Evolutionary conservation across 352 stramenopile genomes (phyloP), one percentile per base, ranked within the genome.

Genomic region (Globisporangium apiculatum): DNA sequence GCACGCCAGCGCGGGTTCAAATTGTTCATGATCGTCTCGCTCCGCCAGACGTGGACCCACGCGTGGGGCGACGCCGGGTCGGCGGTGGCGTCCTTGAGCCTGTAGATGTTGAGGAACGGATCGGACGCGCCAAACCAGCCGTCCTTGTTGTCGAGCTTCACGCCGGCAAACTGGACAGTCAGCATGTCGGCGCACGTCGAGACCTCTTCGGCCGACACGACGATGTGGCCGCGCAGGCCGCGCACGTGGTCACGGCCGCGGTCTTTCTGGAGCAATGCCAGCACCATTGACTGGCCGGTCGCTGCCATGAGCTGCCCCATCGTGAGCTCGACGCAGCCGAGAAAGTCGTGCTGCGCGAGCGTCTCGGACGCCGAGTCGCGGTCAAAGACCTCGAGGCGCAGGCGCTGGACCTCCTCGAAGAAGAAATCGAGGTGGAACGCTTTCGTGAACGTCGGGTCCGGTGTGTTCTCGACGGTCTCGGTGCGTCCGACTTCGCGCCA

Each of bases 301-400:
- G 80, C 72, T 1, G 78, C 73, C 78, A 91, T 88, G 57, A 91
- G 66, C 57, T 91, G 78, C 1, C 78, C 80, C 74, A 91, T 83
- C 5, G 80, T 91, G 51, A 91, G 68, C 59, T 91, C 80, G 12
- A 88, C 76, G 53, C 80, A 91, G 9, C 80, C 80, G 3, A 91
- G 59, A 53, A 91, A 91, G 60, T 91, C 80, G 55, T 91, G 80
- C 9, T 66, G 66, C 4, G 64, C 72, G 14, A 91, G 66, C 58
- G 66, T 73, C 36, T 88, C 76, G 0, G 78, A 93, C 18, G 55
- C 51, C 56, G 76, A 82, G 66, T 92, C 81, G 17, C 82, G 75
- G 65, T 95, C 83, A 63, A 89, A 95, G 0, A 90, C 76, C 41
- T 95, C 85, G 10, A 95, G 64, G 18, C 80, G 67, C 42, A 95